Conservation (phyloP, 2,329 filamentous ascomycete species). For the Alternaria alternata region DNA sequence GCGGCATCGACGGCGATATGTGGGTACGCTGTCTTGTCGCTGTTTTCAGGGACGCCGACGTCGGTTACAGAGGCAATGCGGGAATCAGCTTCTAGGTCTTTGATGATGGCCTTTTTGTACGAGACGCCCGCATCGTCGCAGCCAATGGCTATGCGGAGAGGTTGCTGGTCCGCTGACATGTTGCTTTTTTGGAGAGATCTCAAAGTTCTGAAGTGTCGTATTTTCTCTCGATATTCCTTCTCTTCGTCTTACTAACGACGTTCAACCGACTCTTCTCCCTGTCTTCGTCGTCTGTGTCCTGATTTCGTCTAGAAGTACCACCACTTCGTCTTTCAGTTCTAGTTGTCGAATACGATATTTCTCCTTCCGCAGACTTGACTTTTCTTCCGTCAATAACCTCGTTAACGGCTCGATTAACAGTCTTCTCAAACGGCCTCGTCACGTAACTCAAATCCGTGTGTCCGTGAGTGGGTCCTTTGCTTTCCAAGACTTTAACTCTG, state of each 20-base stretch:
- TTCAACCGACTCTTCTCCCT: conserved; percentile 8
- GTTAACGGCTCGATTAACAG: conserved; percentile 43
- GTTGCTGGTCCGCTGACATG: conserved; percentile 23
- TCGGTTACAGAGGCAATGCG: conserved; percentile 75
- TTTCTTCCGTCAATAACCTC: conserved; percentile 41
- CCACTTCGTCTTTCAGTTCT: conserved; percentile 14
- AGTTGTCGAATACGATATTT: conserved; percentile 29
- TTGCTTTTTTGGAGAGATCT: background rate
- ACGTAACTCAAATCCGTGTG: conserved; percentile 45
- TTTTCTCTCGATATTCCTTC: conserved; percentile 30
- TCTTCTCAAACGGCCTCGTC: conserved; percentile 49
- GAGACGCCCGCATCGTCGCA: conserved; percentile 75
- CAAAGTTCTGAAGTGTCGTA: conserved; percentile 48
- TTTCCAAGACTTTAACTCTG: conserved; percentile 47
- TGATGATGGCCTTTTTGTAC: conserved; percentile 82
- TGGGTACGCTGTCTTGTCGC: conserved; percentile 83
- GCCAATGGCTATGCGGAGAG: conserved; percentile 68
- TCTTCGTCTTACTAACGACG: conserved; percentile 19
- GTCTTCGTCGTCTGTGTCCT: conserved; percentile 5
- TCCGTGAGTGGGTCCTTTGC: conserved; percentile 43
- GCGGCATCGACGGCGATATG: conserved; percentile 79
- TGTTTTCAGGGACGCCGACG: conserved; percentile 71
- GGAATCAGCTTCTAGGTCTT: conserved; percentile 71
- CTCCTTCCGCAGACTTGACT: conserved; percentile 31
- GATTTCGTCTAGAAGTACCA: conserved; percentile 6